Conservation (phyloP, 73 alveolate species). For the Tetrahymena malaccensis region DNA sequence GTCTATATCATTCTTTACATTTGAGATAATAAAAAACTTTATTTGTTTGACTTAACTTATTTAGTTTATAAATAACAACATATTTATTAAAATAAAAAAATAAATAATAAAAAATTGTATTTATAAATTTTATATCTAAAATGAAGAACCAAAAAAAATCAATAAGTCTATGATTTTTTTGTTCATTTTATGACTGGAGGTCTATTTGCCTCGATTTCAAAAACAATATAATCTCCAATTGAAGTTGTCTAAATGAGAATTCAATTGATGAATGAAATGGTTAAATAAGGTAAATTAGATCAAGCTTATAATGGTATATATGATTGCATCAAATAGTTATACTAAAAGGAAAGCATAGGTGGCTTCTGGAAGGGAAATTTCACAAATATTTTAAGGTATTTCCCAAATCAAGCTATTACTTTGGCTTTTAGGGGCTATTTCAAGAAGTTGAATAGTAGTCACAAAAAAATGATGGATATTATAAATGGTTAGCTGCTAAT, state of each 20-base stretch:
- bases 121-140: too few species aligned
- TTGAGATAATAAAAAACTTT: too few species aligned
- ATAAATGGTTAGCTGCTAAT: constrained; percentile 32
- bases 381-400: constrained; percentile 59
- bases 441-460: constrained; percentile 16
- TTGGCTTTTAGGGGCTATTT: constrained; percentile 57
- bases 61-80: too few species aligned
- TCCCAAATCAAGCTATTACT: constrained; percentile 66
- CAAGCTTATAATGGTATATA: constrained; percentile 42
- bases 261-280: constrained; percentile 41
- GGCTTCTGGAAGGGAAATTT: constrained; percentile 71
- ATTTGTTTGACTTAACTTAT: too few species aligned
- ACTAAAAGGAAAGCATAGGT: constrained; percentile 57
- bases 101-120: too few species aligned
- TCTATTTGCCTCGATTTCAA: constrained; percentile 83
- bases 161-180: constrained; percentile 23
- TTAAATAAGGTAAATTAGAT: not conserved
- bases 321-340: constrained; percentile 52
- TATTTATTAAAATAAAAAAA: too few species aligned
- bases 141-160: too few species aligned
- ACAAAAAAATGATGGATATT: constrained; percentile 11
- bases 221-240: constrained; percentile 89
- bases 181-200: constrained; percentile 85
- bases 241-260: constrained; percentile 91
- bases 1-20: too few species aligned